Percentiles rank a stretch among this genome's conserved stretches.
These are phyloP conservation scores for Endothia cerciana DNA, from an alignment of 2,329 filamentous ascomycete species.

Conservation along the genomic window DNA sequence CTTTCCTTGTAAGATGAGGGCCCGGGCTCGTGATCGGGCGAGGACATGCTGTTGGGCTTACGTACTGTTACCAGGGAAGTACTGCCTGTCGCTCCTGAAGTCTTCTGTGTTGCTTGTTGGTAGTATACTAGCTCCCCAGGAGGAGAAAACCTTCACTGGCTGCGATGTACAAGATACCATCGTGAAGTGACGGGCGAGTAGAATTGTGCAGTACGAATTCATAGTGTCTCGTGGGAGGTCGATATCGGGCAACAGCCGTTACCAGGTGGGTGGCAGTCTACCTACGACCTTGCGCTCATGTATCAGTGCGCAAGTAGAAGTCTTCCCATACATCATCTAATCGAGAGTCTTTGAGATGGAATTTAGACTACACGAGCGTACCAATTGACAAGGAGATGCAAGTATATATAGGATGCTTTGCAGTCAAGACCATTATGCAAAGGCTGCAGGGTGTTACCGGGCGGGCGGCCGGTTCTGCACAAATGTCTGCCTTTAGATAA, in stretches of 20 bases:
- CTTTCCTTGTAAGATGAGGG: not conserved
- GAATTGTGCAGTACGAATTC: not conserved
- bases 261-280: not conserved
- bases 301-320: no score
- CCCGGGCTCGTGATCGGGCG: not conserved
- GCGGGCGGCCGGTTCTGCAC: no score
- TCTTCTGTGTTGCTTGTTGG: not conserved
- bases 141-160: not conserved
- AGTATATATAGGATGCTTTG: no score
- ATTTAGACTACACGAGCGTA: no score
- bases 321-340: no score
- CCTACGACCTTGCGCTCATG: not conserved
- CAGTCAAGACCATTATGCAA: no score
- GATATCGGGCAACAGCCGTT: not conserved
- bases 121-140: not conserved
- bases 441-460: no score
- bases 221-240: not conserved
- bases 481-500: no score
- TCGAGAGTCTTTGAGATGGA: no score
- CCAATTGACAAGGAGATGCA: no score
- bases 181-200: not conserved
- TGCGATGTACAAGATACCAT: not conserved
- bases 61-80: not conserved
- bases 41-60: not conserved
- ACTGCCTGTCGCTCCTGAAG: not conserved